Evolutionary conservation across 2,329 filamentous ascomycete species (phyloP), one percentile per base, ranked within the genome.

Genomic region (Cryphonectria nitschkei): DNA sequence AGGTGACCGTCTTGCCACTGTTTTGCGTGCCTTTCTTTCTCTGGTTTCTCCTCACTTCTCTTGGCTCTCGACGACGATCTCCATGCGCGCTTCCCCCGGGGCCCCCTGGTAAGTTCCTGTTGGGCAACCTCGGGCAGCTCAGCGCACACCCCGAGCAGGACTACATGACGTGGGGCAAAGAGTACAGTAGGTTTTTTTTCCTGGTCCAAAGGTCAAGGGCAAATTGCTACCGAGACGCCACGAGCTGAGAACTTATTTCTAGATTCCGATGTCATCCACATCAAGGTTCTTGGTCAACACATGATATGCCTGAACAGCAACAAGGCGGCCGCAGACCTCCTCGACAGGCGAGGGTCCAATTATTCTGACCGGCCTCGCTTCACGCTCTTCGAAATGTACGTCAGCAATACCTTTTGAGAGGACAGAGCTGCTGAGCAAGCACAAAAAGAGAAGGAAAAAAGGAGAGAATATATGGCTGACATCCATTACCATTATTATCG

Each of bases 321-420:
- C 19, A 73, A 78, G 67, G 75, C 79, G 3, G 80, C 81, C 7
- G 74, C 75, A 2, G 81, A 82, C 32, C 74, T 83, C n/a, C 76
- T 82, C 29, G 80, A 81, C 34, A 80, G 77, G 67, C 76, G 80
- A 8, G 80, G 81, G 3, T 75, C 76, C 26, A 81, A 79, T 64
- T 82, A 81, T 68, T 77, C 75, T 26, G 78, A 80, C 70, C 75
- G 81, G 16, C 81, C 81, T 9, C 78, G 80, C 9, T 82, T 82
- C 72, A 79, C 81, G 70, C 77, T 79, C 70, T 79, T 79, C 71
- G 77, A 79, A 70, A 76, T 77, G 77, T 78, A 72, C 54, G 76
- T 72, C 32, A 37, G 6, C 54, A 29, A 19, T 26, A 9, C 34
- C 34, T 62, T 19, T 29, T 41, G 9, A 7, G 43, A 19, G 41